Evolutionary conservation across 305 asterid species (phyloP), one percentile per base, ranked within the genome.

Genomic region (Fraxinus sp.): DNA sequence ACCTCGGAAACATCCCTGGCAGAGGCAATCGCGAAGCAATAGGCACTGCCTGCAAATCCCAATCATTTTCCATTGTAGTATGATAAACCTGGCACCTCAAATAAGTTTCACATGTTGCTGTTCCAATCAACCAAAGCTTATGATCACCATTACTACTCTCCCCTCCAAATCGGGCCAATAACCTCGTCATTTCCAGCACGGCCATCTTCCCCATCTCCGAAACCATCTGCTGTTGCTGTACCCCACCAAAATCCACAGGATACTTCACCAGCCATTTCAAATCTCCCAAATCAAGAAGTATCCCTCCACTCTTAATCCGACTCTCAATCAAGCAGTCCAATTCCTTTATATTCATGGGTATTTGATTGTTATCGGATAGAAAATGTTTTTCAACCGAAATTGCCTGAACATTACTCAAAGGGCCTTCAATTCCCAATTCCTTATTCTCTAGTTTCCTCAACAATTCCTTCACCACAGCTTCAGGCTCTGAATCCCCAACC

Each of bases 31-130:
- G 90, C 2, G 97, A 85, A 72, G 99, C 90, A 75, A 95, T 89
- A n/a, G 98, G 95, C 78, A 95, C 89, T 70, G 97, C 97, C 85
- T 95, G 97, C 81, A 95, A 89, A 90, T 94, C 97, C 99, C 97
- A 95, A 84, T 95, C 98, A 78, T 76, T 91, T 82, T 95, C 99
- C 96, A 95, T 90, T 64, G 97, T 83, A 41, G 97, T 90, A 91
- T 95, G 98, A 90, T 94, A 93, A 83, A 95, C 93, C 68, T 93
- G 97, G 83, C 99, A 94, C 87, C 98, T 92, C 90, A 91, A 87
- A 88, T 91, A 95, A n/a, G 99, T 94, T 86, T 95, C 99, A 78
- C 96, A 94, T 1, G 97, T 93, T 0, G 98, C 99, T 33, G 97
- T 90, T 77, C 99, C 98, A 18, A 95, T 91, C 85, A 95, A 87